Conservation (phyloP, 257 asterid genomes). For the Petunia secreta region DNA sequence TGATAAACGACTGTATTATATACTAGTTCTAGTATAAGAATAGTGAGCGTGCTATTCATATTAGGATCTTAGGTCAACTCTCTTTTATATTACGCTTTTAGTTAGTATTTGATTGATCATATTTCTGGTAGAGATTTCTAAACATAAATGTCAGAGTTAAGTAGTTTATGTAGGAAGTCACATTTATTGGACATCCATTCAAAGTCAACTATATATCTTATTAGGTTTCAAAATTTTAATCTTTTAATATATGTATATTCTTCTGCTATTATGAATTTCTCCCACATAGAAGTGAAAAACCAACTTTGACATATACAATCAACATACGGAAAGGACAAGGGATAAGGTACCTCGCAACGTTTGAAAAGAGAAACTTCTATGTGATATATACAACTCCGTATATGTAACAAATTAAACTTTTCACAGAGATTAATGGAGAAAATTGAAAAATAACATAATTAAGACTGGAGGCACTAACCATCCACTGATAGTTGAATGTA, state of each 20-base stretch:
- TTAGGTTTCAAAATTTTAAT: background rate
- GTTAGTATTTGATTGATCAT: background rate
- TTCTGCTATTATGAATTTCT: background rate
- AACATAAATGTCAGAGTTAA: background rate
- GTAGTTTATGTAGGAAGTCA: background rate
- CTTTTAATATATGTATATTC: background rate
- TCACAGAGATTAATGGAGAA: background rate
- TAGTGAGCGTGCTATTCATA: background rate
- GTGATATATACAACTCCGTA: no score
- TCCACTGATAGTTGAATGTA: background rate
- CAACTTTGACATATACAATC: background rate
- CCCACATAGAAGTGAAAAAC: background rate
- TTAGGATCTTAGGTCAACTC: background rate
- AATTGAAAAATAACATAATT: background rate
- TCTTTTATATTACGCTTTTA: background rate
- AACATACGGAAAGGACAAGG: background rate
- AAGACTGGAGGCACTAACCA: background rate
- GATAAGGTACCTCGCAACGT: background rate
- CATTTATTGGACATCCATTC: background rate
- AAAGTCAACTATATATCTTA: slow-evolving; percentile 13
- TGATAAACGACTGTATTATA: background rate
- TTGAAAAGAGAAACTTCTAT: background rate
- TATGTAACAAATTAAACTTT: no score
- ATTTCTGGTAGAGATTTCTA: background rate
- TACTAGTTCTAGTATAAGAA: background rate